These are phyloP conservation scores for Diaporthe eres DNA, from an alignment of 2,329 filamentous ascomycete species.

Conservation along the genomic window DNA sequence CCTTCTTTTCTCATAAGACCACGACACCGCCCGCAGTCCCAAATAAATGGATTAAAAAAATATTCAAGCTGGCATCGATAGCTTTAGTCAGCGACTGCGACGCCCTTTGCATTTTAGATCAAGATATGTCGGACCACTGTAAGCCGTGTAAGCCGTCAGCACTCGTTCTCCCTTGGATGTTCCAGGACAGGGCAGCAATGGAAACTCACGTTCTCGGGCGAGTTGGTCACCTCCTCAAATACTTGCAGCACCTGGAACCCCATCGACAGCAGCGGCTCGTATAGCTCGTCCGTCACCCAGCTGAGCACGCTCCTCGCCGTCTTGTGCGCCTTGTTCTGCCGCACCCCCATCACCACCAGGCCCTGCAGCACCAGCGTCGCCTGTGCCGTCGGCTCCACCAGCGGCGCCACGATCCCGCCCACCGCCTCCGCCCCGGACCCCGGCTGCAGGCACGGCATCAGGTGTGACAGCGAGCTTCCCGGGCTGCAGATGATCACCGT, in stretches of 20 bases:
- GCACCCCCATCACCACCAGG: conserved; percentile 82
- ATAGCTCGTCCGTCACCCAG: conserved; percentile 82
- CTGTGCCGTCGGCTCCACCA: conserved; percentile 79
- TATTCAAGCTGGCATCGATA: background rate
- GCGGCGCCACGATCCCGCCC: conserved; percentile 84
- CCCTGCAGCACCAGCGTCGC: conserved; percentile 81
- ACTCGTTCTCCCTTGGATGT: background rate
- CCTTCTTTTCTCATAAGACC: background rate
- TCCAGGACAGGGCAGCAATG: background rate
- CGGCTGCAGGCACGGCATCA: conserved; percentile 77
- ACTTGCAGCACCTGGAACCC: conserved; percentile 84
- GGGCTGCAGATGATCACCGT: conserved; percentile 85
- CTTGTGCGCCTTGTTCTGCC: conserved; percentile 85
- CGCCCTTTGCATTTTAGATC: background rate
- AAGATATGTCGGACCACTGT: conserved; percentile 41
- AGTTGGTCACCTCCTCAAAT: conserved; percentile 84
- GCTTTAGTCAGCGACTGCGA: background rate
- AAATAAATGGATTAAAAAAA: background rate
- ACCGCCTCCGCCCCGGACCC: conserved; percentile 58
- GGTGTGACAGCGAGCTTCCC: conserved; percentile 76
- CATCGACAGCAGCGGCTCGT: conserved; percentile 82
- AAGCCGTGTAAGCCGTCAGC: background rate
- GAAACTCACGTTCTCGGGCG: conserved; percentile 65
- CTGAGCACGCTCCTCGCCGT: conserved; percentile 81
- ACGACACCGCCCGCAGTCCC: background rate